A percentile compares a stretch with the other conserved stretches of the same genome.
phyloP scores from a whole-genome alignment of 179 eudicot species.

The Patellifolia procumbens region DNA sequence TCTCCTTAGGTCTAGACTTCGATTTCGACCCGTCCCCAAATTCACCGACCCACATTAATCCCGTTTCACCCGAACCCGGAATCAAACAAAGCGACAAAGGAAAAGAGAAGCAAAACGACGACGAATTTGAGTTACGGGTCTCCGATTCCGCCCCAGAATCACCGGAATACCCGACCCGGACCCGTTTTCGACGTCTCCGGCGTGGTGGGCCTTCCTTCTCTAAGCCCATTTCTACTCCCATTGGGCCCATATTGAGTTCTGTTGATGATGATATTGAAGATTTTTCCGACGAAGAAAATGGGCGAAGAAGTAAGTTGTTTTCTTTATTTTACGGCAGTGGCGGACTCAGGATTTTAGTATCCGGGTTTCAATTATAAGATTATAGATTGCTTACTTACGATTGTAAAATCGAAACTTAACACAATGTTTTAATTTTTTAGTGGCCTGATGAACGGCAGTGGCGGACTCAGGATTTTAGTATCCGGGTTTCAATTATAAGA shows the following conservation, averaged over 20 bases:
- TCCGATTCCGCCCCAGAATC: slow-evolving; percentile 39
- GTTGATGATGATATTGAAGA: slow-evolving; percentile 83
- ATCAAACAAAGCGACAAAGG: slow-evolving; percentile 29
- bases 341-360: no score
- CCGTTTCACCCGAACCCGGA: not conserved
- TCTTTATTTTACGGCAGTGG: no score
- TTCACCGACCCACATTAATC: slow-evolving; percentile 4
- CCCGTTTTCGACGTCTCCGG: slow-evolving; percentile 50
- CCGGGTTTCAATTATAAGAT: no score
- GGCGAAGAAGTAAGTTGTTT: slow-evolving; percentile 39
- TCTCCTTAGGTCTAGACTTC: slow-evolving; percentile 77
- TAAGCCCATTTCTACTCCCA: slow-evolving; percentile 24
- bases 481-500: no score
- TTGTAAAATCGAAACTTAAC: no score
- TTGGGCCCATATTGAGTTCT: slow-evolving; percentile 13
- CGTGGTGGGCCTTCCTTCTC: slow-evolving; percentile 44
- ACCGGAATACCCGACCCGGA: slow-evolving; percentile 21
- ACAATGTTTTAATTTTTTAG: no score
- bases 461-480: no score
- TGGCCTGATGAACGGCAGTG: no score
- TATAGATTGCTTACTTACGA: no score
- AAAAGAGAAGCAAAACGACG: slow-evolving; percentile 20
- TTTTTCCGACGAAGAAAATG: slow-evolving; percentile 63
- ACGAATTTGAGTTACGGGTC: slow-evolving; percentile 37
- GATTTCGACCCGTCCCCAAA: slow-evolving; percentile 46